These are phyloP conservation scores for Jatropha multifida DNA, from an alignment of 441 rosid genomes.

Conservation along the genomic window DNA sequence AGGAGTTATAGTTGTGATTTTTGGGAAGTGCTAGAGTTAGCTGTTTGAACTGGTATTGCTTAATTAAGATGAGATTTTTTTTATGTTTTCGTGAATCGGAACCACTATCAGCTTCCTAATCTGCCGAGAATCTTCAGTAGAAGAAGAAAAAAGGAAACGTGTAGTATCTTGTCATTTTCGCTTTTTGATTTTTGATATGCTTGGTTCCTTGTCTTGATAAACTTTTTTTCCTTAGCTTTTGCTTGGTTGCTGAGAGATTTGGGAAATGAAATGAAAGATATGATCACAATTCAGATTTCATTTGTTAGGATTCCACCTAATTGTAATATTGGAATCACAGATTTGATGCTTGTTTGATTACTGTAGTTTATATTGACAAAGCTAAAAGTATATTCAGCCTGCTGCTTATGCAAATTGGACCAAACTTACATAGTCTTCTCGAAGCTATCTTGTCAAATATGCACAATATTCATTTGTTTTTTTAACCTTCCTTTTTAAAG, in stretches of 20 bases:
- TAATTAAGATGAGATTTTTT: not conserved
- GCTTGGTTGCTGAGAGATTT: not conserved
- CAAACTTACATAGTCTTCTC: not conserved
- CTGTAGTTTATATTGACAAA: not conserved
- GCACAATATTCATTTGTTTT: not conserved
- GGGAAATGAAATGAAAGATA: not conserved
- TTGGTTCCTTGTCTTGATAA: constrained; percentile 2
- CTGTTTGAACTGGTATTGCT: not conserved
- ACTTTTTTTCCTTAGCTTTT: not conserved
- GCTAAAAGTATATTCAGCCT: not conserved
- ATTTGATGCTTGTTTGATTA: not conserved
- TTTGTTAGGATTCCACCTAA: not conserved
- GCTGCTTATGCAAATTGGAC: not conserved
- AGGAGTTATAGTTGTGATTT: not conserved
- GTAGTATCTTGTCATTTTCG: not conserved
- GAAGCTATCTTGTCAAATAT: not conserved
- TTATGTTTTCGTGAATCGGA: not conserved
- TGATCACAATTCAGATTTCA: not conserved
- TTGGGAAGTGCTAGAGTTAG: not conserved
- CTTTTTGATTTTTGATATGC: not conserved
- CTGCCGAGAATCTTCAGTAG: not conserved
- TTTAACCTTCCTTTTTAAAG: not conserved
- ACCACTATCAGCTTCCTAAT: not conserved
- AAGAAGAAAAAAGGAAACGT: not conserved
- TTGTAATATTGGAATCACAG: not conserved